phyloP scores from a whole-genome alignment of 2,329 filamentous ascomycete genomes.

The Lachnellula occidentalis region DNA sequence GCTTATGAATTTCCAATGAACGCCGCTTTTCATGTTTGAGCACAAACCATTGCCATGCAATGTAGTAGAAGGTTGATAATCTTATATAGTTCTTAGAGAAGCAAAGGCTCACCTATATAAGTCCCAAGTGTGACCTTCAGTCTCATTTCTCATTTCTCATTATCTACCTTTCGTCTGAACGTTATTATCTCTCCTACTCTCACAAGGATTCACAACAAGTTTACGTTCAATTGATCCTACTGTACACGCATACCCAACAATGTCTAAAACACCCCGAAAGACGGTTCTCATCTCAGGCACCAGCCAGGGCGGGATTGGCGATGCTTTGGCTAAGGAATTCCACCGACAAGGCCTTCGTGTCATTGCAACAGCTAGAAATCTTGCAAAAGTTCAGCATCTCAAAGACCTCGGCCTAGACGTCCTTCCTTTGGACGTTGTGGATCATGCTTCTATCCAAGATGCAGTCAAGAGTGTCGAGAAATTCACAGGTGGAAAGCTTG shows the following conservation, averaged over 20 bases:
- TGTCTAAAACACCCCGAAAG: conserved; percentile 10
- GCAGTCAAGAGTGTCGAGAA: conserved; percentile 29
- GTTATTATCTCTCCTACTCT: too few species aligned
- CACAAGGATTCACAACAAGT: too few species aligned
- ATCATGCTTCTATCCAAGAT: conserved; percentile 29
- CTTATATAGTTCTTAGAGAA: too few species aligned
- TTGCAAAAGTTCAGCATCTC: conserved; percentile 29
- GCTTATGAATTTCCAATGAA: not conserved
- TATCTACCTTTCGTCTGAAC: too few species aligned
- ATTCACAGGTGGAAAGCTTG: conserved; percentile 33
- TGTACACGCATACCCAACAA: not conserved
- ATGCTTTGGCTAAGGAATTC: conserved; percentile 35
- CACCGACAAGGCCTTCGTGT: conserved; percentile 33
- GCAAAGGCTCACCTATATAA: too few species aligned
- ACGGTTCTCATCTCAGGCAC: conserved; percentile 36
- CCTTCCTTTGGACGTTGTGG: conserved; percentile 36
- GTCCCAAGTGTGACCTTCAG: too few species aligned
- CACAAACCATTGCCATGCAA: too few species aligned
- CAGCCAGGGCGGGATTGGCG: conserved; percentile 36
- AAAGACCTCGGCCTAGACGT: conserved; percentile 20
- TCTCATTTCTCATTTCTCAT: too few species aligned
- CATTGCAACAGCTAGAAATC: conserved; percentile 35
- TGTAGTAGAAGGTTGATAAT: too few species aligned
- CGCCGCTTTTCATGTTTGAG: too few species aligned
- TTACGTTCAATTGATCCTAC: too few species aligned